Evolutionary conservation across 768 basidiomycete species (phyloP), one percentile per base, ranked within the genome.

Genomic region (Terana coerulea): DNA sequence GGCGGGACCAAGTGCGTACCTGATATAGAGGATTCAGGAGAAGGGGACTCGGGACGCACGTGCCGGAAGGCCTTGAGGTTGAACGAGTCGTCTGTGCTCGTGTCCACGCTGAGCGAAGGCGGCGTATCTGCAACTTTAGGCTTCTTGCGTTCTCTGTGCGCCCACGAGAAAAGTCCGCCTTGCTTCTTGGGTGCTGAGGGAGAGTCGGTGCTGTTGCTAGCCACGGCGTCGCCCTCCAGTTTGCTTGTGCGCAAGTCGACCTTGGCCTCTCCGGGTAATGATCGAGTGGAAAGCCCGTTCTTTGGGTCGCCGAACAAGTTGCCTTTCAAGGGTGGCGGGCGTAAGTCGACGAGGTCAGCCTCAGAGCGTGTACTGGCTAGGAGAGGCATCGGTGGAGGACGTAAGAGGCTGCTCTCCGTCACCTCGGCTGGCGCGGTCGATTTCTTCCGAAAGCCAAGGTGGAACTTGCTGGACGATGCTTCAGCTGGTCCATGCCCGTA

Each of bases 51-150:
- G 21, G 78, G 67, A 29, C 76, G 70, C 49, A 91, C 69, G 60
- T 89, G 88, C 26, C 86, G 76, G 68, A 90, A 89, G 1, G 88
- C 75, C 58, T 78, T 83, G 56, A 90, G 77, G 67, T 84, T 87
- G 69, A 90, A 89, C 0, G 85, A 86, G 3, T 64, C 64, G n/a
- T n/a, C 45, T 31, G 48, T 21, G 47, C 53, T 47, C 24, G 39
- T 61, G 56, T 48, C 53, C 62, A 15, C 49, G 55, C 45, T 46
- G 43, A 51, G 44, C 28, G 54, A 39, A 12, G 64, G 52, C 5
- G 66, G 52, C 1, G 67, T 59, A 15, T 64, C 59, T 6, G 73
- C 50, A n/a, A 73, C 52, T 52, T 71, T 67, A 15, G 73, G 66
- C 31, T 75, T 62, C 22, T 51, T 75, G 65, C 61, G 76, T 63